Evolutionary conservation across 768 basidiomycete genomes (phyloP).

Genomic region (Dentipellis sp.): DNA sequence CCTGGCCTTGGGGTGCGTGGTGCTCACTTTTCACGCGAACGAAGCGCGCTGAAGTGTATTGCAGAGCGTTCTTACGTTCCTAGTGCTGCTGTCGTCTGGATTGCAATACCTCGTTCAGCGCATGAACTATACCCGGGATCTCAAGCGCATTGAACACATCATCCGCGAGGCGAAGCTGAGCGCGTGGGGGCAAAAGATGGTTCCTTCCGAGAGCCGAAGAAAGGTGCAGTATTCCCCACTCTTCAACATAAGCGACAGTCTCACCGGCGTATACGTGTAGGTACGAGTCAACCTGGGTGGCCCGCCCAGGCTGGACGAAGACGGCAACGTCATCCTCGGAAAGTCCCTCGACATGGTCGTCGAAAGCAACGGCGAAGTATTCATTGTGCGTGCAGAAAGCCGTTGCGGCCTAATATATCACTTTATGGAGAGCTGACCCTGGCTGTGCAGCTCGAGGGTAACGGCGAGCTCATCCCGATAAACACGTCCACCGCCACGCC

Average conservation of each 20-base stretch:
- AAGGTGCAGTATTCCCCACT: slow-evolving; percentile 38
- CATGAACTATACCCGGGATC: slow-evolving; percentile 69
- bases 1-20: slow-evolving; percentile 73
- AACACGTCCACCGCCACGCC: neutral
- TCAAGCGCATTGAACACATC: slow-evolving; percentile 56
- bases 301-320: slow-evolving; percentile 39
- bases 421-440: neutral
- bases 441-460: slow-evolving; percentile 43
- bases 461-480: slow-evolving; percentile 39
- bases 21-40: neutral
- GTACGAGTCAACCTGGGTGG: slow-evolving; percentile 66
- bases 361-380: slow-evolving; percentile 58
- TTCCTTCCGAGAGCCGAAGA: slow-evolving; percentile 50
- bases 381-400: slow-evolving; percentile 44
- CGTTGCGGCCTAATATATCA: slow-evolving; percentile 4
- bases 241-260: neutral
- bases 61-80: slow-evolving; percentile 70
- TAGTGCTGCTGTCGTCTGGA: slow-evolving; percentile 65
- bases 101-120: slow-evolving; percentile 76
- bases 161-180: slow-evolving; percentile 51
- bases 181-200: slow-evolving; percentile 78
- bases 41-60: slow-evolving; percentile 1
- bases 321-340: slow-evolving; percentile 39
- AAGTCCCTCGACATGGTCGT: slow-evolving; percentile 76
- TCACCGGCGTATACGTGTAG: slow-evolving; percentile 23